Evolutionary conservation across 441 rosid genomes (phyloP), one percentile per base, ranked within the genome.

Genomic region (Arabidopsis hybrid): DNA sequence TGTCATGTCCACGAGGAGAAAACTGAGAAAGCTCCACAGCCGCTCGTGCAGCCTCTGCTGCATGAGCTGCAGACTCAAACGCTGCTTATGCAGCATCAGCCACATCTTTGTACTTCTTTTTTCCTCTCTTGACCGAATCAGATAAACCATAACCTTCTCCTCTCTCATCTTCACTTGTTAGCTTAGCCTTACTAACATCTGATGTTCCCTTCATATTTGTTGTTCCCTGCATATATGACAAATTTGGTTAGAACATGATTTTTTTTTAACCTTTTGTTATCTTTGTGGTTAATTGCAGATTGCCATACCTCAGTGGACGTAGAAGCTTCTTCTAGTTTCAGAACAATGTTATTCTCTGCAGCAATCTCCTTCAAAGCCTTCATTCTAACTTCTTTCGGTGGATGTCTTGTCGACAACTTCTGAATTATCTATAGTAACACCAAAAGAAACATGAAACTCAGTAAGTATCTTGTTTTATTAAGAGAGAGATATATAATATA

Each of bases 51-150:
- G 99, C 98, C 6, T 50, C 91, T 16, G 99, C 99, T 2, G 97
- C 99, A 65, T 87, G 66, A 59, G 90, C 96, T 17, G 99, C 99
- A 5, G 97, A 89, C 81, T 88, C 88, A 40, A 89, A 92, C 14
- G 99, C 99, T 63, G 93, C 96, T 82, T 95, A 96, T 64, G 99
- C 99, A 35, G 99, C 99, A 85, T 87, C 96, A 72, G 98, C 91
- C 12, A 95, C 97, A 74, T 88, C 96, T 81, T 61, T 91, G 83
- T 91, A 95, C 83, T 87, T 88, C 72, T 74, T 82, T 76, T 79
- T 85, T 12, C 76, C 68, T 72, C 71, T 53, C 74, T 77, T 83
- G 8, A 45, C 45, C 14, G 95, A 87, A 72, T 95, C 96, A 67
- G 89, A 79, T 26, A 82, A 69, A 39, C 49, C 86, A 21, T 73